Evolutionary conservation across 176 grass and related monocot genomes (phyloP), one percentile per base, ranked within the genome.

Genomic region (Cenchrus purpureus): DNA sequence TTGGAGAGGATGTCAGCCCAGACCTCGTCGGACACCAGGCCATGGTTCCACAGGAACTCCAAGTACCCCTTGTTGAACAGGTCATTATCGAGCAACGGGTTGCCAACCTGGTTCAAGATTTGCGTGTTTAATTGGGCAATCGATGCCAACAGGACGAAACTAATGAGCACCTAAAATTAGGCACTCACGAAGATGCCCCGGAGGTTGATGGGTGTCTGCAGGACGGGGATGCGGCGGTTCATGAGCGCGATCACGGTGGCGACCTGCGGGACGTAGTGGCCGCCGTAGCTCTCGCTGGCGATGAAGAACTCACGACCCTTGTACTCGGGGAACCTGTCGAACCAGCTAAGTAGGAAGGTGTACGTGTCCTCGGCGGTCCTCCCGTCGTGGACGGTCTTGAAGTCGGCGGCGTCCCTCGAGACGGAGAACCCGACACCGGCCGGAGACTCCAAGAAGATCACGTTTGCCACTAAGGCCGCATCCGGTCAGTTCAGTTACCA

Each of bases 291-390:
- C 75, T 93, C 87, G 0, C 88, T 85, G 15, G 74, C 57, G 9
- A 93, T 68, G 76, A 82, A 93, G 61, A 93, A 93, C 10, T 82
- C 84, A 0, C 84, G 70, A 13, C 50, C 69, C 74, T 87, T 87
- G 84, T 87, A 90, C 48, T 88, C 82, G 2, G 91, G 88, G 61
- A 93, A 90, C 66, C 88, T 64, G n/a, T 91, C 71, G 0, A 94
- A 64, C 92, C 92, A 94, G 2, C 88, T 55, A 22, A 81, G 17
- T 2, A 89, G 83, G 56, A 94, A 94, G 5, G 54, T 16, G 12
- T 87, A 91, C 0, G 92, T 46, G 50, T 86, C 92, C 8, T 68
- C 48, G 2, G 87, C 88, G 0, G 65, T 90, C 6, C 55, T 65
- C 68, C 2, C 29, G 40, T 90, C 88, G 15, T 78, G 82, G 7